A percentile compares a stretch with the other conserved stretches of the same genome.
Evolutionary conservation across 805 yeast species (phyloP).

Genomic region (Candida ascalaphidarum): DNA sequence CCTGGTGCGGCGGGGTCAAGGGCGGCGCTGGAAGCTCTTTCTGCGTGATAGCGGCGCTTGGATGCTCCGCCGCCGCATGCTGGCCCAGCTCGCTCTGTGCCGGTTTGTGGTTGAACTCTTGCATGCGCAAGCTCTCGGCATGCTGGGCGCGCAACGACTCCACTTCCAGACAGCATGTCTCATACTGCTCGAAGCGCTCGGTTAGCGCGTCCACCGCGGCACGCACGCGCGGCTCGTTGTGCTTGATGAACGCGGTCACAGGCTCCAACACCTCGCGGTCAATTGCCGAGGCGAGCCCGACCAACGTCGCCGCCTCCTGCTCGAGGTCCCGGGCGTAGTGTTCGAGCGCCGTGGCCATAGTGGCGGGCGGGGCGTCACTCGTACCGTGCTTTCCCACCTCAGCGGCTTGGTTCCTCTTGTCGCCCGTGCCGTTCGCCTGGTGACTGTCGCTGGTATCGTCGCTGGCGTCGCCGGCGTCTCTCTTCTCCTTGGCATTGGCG

Average conservation of each 20-base stretch:
- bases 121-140: conserved; percentile 19
- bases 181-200: conserved; percentile 17
- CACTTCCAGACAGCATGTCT: conserved; percentile 11
- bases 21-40: neutral
- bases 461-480: no score
- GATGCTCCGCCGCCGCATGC: neutral
- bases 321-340: conserved; percentile 11
- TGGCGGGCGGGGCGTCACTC: no score
- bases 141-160: conserved; percentile 22
- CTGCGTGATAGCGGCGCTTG: neutral
- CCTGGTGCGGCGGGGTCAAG: no score
- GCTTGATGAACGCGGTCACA: conserved; percentile 26
- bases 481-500: no score
- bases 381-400: no score
- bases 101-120: conserved; percentile 17
- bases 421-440: no score
- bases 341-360: conserved; percentile 1
- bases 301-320: conserved; percentile 14
- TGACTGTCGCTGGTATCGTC: no score
- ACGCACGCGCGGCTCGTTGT: conserved; percentile 25
- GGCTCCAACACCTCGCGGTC: conserved; percentile 25
- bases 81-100: neutral
- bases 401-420: no score
- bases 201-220: conserved; percentile 13
- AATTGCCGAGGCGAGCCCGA: conserved; percentile 20